A percentile compares a stretch with the other conserved stretches of the same genome.
Evolutionary conservation across 2,329 filamentous ascomycete genomes (phyloP).

Genomic region (Byssochlamys sp.): DNA sequence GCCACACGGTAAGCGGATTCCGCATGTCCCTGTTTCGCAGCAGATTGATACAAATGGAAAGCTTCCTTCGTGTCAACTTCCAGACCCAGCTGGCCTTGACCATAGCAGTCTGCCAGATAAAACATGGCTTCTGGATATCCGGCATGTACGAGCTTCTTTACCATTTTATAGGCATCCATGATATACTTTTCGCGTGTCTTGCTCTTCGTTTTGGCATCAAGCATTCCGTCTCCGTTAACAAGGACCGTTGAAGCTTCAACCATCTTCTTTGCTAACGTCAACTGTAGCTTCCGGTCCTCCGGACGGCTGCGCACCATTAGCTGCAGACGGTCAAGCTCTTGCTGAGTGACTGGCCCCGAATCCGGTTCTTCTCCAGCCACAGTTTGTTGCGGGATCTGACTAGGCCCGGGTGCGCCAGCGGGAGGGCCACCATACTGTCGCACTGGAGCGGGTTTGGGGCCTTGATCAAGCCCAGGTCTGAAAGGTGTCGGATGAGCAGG

Average conservation of each 20-base stretch:
- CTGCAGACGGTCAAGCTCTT: conserved; percentile 68
- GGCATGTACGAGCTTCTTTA: conserved; percentile 72
- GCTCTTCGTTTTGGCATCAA: conserved; percentile 53
- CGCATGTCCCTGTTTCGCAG: conserved; percentile 78
- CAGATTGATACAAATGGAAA: conserved; percentile 84
- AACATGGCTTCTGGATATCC: conserved; percentile 85
- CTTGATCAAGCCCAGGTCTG: conserved; percentile 41
- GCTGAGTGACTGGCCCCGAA: conserved; percentile 58
- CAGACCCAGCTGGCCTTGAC: conserved; percentile 67
- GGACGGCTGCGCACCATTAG: conserved; percentile 61
- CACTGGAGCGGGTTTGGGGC: conserved; percentile 41
- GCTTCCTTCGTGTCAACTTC: conserved; percentile 83
- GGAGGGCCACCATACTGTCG: conserved; percentile 42
- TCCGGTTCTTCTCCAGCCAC: conserved; percentile 12
- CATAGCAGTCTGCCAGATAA: conserved; percentile 79
- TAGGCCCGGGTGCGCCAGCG: conserved; percentile 25
- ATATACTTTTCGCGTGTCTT: conserved; percentile 72
- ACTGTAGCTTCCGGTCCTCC: conserved; percentile 59
- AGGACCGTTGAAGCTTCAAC: conserved; percentile 76
- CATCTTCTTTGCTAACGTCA: conserved; percentile 70
- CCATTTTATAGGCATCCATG: conserved; percentile 74
- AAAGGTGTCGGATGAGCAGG: conserved; percentile 49
- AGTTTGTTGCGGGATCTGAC: conserved; percentile 2
- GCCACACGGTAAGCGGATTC: conserved; percentile 87
- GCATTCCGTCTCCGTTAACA: conserved; percentile 63